Evolutionary conservation across 257 asterid genomes (phyloP), one percentile per base, ranked within the genome.

Genomic region (Craterostigma plantagineum): DNA sequence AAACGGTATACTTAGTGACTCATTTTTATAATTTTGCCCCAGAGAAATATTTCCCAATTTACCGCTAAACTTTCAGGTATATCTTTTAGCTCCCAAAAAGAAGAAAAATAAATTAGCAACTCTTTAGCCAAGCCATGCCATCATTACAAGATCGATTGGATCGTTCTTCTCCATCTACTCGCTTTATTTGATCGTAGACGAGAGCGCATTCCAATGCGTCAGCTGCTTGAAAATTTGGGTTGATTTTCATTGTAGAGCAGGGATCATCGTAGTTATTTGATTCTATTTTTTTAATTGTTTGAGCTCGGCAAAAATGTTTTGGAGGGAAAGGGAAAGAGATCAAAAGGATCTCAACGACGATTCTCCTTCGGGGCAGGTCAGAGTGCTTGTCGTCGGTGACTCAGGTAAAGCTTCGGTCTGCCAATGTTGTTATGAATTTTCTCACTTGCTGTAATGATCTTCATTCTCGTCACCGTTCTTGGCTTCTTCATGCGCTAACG

Each of bases 341-440:
- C 53, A 12, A 14, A 76, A 61, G 62, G 98, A 82, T 55, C 75
- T 51, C 34, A 75, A 72, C 63, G 86, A 80, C 9, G 95, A 93
- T 12, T 95, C 93, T 48, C 95, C 83, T 44, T 71, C 80, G 59
- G 95, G 98, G 46, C 92, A 82, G 72, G 85, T 87, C 58, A 59
- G 98, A 56, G 98, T 87, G 43, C 77, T 82, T 36, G 70, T 82
- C 63, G 90, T 82, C 50, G 95, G 95, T 38, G 98, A 87, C 49
- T 79, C 93, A 63, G 98, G 98, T 87, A 66, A 51, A 47, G 59
- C 15, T 35, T 18, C 37, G 10, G 16, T 43, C 9, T 47, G 39
- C 13, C 30, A 5, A 11, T 38, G 8, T 38, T 4, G 10, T 14
- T 2, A 35, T 17, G 30, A 23, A 35, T 18, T 2, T 17, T 10